Percentiles rank a stretch among this genome's conserved stretches.
These are phyloP conservation scores for Persicaria tinctoria DNA, from an alignment of 148 eudicot species.

Conservation along the genomic window DNA sequence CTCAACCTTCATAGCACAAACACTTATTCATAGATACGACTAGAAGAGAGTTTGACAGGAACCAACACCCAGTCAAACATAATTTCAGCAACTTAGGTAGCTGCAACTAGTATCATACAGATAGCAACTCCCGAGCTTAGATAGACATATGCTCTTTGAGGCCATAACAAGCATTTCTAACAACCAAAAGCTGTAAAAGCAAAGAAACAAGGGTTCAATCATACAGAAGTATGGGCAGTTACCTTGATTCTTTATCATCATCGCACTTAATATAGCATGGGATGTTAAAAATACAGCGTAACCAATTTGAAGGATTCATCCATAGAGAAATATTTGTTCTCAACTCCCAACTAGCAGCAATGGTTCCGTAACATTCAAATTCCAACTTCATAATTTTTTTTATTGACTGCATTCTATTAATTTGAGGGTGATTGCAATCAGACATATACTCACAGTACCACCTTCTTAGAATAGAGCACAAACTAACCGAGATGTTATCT, in stretches of 20 bases:
- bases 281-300: background rate
- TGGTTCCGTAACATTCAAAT: background rate
- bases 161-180: background rate
- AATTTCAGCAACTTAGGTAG: background rate
- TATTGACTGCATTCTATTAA: background rate
- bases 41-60: background rate
- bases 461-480: background rate
- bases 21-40: background rate
- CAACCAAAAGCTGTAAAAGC: background rate
- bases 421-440: background rate
- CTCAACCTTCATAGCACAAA: background rate
- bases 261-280: background rate
- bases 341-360: background rate
- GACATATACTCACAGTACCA: background rate
- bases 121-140: background rate
- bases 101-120: background rate
- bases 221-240: background rate
- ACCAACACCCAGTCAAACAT: background rate
- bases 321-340: background rate
- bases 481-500: conserved; percentile 70
- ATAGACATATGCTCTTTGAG: background rate
- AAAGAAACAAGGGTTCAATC: background rate
- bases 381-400: background rate
- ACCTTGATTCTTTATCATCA: background rate
- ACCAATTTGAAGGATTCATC: background rate